Conservation (phyloP, 805 yeast species). For the Kregervanrija fluxuum region DNA sequence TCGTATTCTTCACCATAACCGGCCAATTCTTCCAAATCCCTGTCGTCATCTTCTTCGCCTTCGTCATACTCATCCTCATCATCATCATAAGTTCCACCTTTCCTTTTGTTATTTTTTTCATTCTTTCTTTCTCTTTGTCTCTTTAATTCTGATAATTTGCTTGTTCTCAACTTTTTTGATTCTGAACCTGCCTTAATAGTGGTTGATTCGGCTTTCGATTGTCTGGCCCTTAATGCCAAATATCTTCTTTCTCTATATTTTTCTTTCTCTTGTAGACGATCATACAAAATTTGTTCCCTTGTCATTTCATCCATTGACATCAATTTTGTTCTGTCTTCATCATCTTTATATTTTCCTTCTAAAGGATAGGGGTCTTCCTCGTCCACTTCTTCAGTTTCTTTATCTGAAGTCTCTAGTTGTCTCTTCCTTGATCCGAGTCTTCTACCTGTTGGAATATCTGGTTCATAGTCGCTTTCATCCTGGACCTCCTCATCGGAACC, state of each 20-base stretch:
- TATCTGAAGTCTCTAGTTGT: constrained; percentile 23
- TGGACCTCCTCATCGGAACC: constrained; percentile 42
- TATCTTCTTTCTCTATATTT: constrained; percentile 77
- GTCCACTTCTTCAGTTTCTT: constrained; percentile 32
- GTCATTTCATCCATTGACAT: constrained; percentile 83
- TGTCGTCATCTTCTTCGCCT: constrained; percentile 30
- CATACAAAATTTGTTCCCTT: constrained; percentile 85
- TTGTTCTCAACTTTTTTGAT: constrained; percentile 24
- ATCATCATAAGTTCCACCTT: constrained; percentile 27
- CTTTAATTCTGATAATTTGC: constrained; percentile 29
- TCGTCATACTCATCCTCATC: constrained; percentile 31
- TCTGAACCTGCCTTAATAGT: constrained; percentile 23
- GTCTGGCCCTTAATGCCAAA: constrained; percentile 74
- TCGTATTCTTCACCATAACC: constrained; percentile 27
- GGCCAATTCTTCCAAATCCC: constrained; percentile 35
- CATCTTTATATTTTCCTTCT: constrained; percentile 86
- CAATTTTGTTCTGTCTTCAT: constrained; percentile 56
- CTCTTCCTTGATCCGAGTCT: constrained; percentile 13
- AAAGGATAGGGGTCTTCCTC: constrained; percentile 79
- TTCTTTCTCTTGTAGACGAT: constrained; percentile 88
- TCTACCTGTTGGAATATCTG: constrained; percentile 20
- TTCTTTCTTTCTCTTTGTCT: constrained; percentile 30
- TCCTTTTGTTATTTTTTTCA: constrained; percentile 21
- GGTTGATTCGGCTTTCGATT: constrained; percentile 35
- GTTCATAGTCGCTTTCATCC: constrained; percentile 30